A percentile compares a stretch with the other conserved stretches of the same genome.
Evolutionary conservation across 2,329 filamentous ascomycete species (phyloP).

Genomic region (Bipolaris sorokiniana): DNA sequence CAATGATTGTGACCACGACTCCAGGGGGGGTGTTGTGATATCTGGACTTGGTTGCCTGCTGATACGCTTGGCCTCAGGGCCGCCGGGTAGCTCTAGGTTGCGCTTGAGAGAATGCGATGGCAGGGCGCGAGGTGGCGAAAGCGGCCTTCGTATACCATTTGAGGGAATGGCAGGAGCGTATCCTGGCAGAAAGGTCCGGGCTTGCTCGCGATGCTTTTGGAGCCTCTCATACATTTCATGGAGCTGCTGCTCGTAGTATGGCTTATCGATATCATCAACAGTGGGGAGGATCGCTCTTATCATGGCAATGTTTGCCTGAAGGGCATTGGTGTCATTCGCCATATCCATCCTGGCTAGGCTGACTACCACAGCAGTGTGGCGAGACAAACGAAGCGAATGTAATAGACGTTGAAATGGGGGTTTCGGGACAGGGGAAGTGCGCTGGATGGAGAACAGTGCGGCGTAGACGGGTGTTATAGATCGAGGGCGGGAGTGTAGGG

Average conservation of each 20-base stretch:
- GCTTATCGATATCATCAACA: slow-evolving; percentile 1
- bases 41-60: slow-evolving; percentile 31
- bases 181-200: not conserved
- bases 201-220: not conserved
- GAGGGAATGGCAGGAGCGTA: not conserved
- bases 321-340: not conserved
- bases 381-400: not conserved
- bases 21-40: slow-evolving; percentile 30
- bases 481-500: not conserved
- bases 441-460: not conserved
- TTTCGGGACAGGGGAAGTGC: not conserved
- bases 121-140: slow-evolving; percentile 5
- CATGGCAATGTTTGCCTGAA: slow-evolving; percentile 9
- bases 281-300: slow-evolving; percentile 7
- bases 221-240: slow-evolving; percentile 1
- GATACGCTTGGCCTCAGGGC: slow-evolving; percentile 34
- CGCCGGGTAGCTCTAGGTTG: slow-evolving; percentile 24
- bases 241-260: slow-evolving; percentile 9
- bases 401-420: not conserved
- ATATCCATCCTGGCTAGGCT: slow-evolving; percentile 2
- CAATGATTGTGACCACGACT: slow-evolving; percentile 10
- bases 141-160: not conserved
- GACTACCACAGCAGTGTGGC: not conserved
- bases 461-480: slow-evolving; percentile 7
- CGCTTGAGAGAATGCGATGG: slow-evolving; percentile 32